These are phyloP conservation scores for Lactarius deliciosus DNA, from an alignment of 768 basidiomycete genomes.

Conservation along the genomic window DNA sequence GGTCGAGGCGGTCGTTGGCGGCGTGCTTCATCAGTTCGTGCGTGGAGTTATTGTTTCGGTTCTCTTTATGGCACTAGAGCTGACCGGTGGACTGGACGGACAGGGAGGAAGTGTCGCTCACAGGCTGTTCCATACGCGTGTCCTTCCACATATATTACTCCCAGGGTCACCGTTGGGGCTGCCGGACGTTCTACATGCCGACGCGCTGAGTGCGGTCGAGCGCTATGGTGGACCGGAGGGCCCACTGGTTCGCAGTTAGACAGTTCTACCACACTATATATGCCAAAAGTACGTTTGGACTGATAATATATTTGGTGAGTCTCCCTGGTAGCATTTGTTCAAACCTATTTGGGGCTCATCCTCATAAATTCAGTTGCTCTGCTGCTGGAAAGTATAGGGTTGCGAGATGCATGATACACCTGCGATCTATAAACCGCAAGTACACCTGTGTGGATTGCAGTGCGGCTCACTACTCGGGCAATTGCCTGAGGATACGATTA, in stretches of 20 bases:
- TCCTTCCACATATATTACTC: constrained; percentile 41
- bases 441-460: neutral
- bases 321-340: neutral
- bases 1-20: constrained; percentile 74
- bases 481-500: neutral
- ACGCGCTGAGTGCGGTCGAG: constrained; percentile 45
- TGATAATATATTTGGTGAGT: constrained; percentile 18
- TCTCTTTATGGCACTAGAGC: neutral
- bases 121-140: constrained; percentile 43
- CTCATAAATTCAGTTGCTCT: neutral
- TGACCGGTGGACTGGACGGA: neutral
- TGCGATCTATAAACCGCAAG: too few relatives aligned
- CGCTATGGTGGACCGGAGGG: constrained; percentile 50
- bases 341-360: neutral
- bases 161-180: constrained; percentile 34
- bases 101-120: constrained; percentile 44
- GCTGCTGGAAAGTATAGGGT: neutral
- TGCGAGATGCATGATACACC: neutral
- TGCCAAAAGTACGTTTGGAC: constrained; percentile 14
- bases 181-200: constrained; percentile 47
- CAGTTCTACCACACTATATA: constrained; percentile 10
- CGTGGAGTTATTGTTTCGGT: constrained; percentile 35
- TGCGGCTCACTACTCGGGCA: neutral
- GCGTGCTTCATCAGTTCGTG: constrained; percentile 79
- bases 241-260: constrained; percentile 17